phyloP scores from a whole-genome alignment of 257 asterid species.

The Apocynum venetum region DNA sequence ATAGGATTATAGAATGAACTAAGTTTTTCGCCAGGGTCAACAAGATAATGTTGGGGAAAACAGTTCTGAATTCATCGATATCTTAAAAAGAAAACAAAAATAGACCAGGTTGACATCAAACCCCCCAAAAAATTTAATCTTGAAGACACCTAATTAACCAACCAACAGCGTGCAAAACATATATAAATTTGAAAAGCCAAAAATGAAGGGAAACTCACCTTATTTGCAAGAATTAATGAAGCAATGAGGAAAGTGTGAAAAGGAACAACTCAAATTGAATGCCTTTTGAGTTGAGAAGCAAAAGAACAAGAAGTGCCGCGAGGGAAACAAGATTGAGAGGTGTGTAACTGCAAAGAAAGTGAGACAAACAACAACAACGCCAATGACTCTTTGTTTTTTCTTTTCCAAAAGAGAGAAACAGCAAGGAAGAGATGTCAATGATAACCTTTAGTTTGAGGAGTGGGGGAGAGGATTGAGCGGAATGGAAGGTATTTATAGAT shows the following conservation, averaged over 20 bases:
- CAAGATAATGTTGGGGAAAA: background rate
- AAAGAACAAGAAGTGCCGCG: background rate
- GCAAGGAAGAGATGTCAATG: background rate
- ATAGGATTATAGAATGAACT: background rate
- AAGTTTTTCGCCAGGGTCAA: background rate
- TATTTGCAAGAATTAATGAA: background rate
- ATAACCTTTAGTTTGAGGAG: background rate
- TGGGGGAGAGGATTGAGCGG: constrained; percentile 2
- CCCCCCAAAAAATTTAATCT: background rate
- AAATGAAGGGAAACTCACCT: constrained; percentile 7
- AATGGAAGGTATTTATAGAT: constrained; percentile 13
- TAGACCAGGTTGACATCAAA: background rate
- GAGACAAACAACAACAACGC: background rate
- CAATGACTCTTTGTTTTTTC: background rate
- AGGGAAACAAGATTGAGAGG: background rate
- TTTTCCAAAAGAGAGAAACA: background rate
- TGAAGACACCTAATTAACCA: background rate
- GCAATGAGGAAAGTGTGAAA: background rate
- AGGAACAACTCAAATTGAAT: background rate
- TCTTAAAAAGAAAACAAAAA: background rate
- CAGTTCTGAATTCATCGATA: background rate
- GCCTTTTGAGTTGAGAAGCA: background rate
- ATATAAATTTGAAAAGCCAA: background rate
- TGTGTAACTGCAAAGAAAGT: background rate
- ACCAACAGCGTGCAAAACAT: too few relatives aligned